Percentiles rank a stretch among this genome's conserved stretches.
Conservation (phyloP, 2,329 filamentous ascomycete genomes). For the Balansia obtecta region DNA sequence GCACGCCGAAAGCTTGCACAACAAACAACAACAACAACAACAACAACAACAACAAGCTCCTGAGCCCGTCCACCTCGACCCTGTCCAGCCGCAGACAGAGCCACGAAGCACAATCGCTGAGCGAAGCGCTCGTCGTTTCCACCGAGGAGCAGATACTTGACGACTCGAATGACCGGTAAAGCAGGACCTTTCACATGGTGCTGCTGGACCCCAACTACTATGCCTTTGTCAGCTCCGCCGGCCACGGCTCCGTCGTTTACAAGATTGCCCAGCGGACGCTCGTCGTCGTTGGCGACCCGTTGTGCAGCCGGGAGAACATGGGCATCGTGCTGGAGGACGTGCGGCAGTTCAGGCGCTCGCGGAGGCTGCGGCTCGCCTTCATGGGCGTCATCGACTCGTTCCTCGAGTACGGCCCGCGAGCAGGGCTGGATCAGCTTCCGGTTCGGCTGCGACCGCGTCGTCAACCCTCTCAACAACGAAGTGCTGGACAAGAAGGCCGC, state of each 20-base stretch:
- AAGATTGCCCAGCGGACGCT: conserved; percentile 9
- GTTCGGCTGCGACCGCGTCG: conserved; percentile 11
- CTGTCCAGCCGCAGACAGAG: background rate
- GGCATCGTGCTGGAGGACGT: conserved; percentile 9
- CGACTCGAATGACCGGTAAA: conserved; percentile 8
- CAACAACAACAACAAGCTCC: too few species aligned
- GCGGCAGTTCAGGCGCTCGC: conserved; percentile 5
- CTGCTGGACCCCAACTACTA: conserved; percentile 12
- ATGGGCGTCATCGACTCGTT: conserved; percentile 11
- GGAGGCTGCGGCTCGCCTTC: conserved; percentile 9
- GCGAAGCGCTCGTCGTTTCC: conserved; percentile 3
- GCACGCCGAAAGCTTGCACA: background rate
- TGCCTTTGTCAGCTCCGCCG: conserved; percentile 9
- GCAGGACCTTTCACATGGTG: conserved; percentile 12
- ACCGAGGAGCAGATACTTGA: conserved; percentile 4
- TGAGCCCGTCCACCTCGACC: background rate
- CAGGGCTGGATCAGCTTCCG: conserved; percentile 9
- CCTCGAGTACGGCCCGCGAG: conserved; percentile 4
- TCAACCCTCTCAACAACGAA: conserved; percentile 10
- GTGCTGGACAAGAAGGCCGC: conserved; percentile 9
- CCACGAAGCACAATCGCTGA: background rate
- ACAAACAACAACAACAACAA: too few species aligned
- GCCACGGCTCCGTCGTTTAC: conserved; percentile 10
- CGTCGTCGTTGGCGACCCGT: conserved; percentile 11
- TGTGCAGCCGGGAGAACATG: conserved; percentile 7